Evolutionary conservation across 1,139 yeast species (phyloP).

Genomic region (Saccharomyces hybrid): DNA sequence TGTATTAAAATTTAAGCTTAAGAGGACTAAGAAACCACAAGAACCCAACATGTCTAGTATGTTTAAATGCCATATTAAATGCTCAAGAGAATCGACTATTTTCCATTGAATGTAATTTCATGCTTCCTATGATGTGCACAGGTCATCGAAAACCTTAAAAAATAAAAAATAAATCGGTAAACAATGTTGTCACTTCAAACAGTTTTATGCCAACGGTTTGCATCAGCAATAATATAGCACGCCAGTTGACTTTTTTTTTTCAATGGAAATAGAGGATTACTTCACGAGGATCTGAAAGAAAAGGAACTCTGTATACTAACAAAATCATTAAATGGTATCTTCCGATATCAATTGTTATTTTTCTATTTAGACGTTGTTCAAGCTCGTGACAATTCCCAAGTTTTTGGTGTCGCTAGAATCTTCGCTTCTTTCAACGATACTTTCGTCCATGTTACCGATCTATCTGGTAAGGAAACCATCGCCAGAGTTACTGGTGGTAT

Average conservation of each 20-base stretch:
- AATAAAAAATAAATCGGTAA: no score
- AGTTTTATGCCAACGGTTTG: no score
- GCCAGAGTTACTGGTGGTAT: constrained; percentile 99
- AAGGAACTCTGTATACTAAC: background rate
- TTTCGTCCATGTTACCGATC: constrained; percentile 98
- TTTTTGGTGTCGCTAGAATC: constrained; percentile 99
- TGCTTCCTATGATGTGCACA: background rate
- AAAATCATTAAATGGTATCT: background rate
- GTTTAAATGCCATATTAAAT: background rate
- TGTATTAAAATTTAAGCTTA: background rate
- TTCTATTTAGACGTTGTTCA: constrained; percentile 35
- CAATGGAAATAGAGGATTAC: background rate
- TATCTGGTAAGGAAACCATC: constrained; percentile 99
- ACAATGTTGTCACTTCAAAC: no score
- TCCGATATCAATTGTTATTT: background rate
- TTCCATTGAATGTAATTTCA: background rate
- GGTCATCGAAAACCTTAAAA: background rate
- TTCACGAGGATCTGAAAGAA: no score
- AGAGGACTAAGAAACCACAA: background rate
- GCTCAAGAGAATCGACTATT: background rate
- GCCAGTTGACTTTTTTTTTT: no score
- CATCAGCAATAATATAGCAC: no score
- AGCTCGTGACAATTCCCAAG: constrained; percentile 95
- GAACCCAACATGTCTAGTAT: background rate
- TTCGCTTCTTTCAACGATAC: constrained; percentile 99